Evolutionary conservation across 176 grass and related monocot genomes (phyloP), one percentile per base, ranked within the genome.

Genomic region (Olyra latifolia): DNA sequence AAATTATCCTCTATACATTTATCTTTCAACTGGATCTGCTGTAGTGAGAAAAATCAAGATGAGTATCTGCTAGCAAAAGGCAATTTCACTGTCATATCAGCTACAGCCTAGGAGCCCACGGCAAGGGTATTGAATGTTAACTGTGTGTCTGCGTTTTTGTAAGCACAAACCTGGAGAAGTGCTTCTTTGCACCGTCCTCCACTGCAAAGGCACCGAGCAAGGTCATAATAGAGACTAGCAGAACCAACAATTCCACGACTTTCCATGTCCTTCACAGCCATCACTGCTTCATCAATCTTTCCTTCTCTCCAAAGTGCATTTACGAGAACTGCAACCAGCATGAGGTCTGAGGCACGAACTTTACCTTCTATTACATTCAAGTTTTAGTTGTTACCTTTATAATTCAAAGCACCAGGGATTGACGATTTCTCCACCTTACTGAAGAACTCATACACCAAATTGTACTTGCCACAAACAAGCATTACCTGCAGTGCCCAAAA

Each of bases 221-320:
- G 86, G 45, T 95, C 95, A 81, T 98, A 98, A 93, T 98, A 98
- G 17, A 98, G 88, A 88, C 95, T 89, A 39, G 95, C 92, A 3
- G 95, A 90, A 71, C 95, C 95, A 57, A 98, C 88, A 80, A 98
- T 77, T 78, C 95, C 95, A 74, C 82, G 90, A 76, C 64, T 89
- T 92, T 98, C 95, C 95, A 98, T 95, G 80, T 89, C 95, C 80
- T 95, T 85, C 25, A 93, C 95, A n/a, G 92, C 88, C 83, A 86
- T 52, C 30, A 91, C 84, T 73, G 95, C 95, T 81, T 91, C 90
- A 66, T 95, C 88, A 54, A 77, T 89, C 88, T 93, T 95, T 32
- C 92, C 92, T 95, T 98, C 95, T 76, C 86, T 93, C 95, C 95
- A 95, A 55, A 98, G 71, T 70, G 95, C 88, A 91, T 93, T 94